Conservation (phyloP, 345 rosid species). For the Lepidium africanum region DNA sequence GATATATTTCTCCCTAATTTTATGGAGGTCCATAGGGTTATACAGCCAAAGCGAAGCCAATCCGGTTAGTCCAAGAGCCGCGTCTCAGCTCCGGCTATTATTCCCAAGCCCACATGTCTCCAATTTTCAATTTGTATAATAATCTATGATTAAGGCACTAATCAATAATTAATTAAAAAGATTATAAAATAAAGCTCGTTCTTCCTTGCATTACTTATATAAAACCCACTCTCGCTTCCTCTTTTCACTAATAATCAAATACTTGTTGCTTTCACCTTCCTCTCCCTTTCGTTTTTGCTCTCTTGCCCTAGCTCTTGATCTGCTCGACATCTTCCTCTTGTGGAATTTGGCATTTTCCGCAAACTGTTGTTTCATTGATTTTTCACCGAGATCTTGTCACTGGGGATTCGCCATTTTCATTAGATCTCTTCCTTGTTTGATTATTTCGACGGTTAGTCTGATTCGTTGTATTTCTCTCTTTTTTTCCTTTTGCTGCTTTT, state of each 20-base stretch:
- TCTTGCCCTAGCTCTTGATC: constrained; percentile 16
- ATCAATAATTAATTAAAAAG: not conserved
- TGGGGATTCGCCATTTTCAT: not conserved
- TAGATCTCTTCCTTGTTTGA: not conserved
- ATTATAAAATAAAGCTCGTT: constrained; percentile 9
- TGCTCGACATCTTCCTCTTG: not conserved
- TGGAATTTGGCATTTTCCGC: not conserved
- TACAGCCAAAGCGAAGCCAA: too few species aligned
- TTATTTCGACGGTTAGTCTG: not conserved
- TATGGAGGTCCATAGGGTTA: too few species aligned
- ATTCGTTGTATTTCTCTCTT: not conserved
- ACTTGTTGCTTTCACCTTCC: not conserved
- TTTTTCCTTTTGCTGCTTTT: not conserved
- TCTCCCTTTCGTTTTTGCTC: not conserved
- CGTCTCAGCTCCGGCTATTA: not conserved
- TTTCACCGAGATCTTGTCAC: not conserved
- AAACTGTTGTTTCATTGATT: not conserved
- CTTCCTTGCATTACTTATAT: constrained; percentile 17
- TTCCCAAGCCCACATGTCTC: constrained; percentile 3
- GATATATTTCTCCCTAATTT: too few species aligned
- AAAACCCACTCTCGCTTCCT: constrained; percentile 17
- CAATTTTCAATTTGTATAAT: not conserved
- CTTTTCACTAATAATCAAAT: not conserved
- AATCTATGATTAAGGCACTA: constrained; percentile 18
- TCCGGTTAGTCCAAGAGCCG: not conserved